A percentile compares a stretch with the other conserved stretches of the same genome.
Conservation (phyloP, 306 rosid species). For the Hippophae tibetana region DNA sequence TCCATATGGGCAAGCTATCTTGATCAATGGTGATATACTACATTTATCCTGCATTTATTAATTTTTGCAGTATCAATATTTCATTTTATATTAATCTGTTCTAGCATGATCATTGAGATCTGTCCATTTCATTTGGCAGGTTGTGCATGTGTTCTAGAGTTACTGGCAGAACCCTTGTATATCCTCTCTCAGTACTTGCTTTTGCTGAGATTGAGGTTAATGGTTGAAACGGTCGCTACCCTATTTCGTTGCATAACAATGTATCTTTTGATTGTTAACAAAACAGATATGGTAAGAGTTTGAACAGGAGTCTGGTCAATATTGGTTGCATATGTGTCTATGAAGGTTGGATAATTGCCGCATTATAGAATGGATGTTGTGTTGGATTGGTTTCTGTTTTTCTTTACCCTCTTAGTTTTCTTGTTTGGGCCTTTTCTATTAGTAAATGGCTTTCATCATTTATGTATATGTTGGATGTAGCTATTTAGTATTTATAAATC, state of each 20-base stretch:
- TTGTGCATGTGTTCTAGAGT: slow-evolving; percentile 81
- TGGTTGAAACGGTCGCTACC: slow-evolving; percentile 82
- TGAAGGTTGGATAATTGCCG: neutral
- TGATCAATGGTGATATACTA: slow-evolving; percentile 65
- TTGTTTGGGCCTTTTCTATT: no score
- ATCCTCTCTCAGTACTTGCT: slow-evolving; percentile 88
- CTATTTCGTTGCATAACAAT: slow-evolving; percentile 67
- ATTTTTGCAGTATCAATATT: neutral
- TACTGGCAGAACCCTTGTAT: slow-evolving; percentile 81
- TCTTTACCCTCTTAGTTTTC: no score
- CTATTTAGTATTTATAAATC: slow-evolving; percentile 20
- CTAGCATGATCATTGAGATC: slow-evolving; percentile 11
- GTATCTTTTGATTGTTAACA: slow-evolving; percentile 58
- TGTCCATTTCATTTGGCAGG: slow-evolving; percentile 45
- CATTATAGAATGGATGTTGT: no score
- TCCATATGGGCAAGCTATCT: slow-evolving; percentile 75
- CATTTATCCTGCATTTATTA: neutral
- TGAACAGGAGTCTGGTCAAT: slow-evolving; percentile 7
- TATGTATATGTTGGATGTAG: neutral
- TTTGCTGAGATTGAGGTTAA: slow-evolving; percentile 60
- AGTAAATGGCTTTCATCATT: no score
- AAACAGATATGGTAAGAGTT: slow-evolving; percentile 50
- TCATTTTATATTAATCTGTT: slow-evolving; percentile 1
- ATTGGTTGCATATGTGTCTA: neutral
- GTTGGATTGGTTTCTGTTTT: no score